These are phyloP conservation scores for Quercus lobata DNA, from an alignment of 331 rosid genomes.

Conservation along the genomic window DNA sequence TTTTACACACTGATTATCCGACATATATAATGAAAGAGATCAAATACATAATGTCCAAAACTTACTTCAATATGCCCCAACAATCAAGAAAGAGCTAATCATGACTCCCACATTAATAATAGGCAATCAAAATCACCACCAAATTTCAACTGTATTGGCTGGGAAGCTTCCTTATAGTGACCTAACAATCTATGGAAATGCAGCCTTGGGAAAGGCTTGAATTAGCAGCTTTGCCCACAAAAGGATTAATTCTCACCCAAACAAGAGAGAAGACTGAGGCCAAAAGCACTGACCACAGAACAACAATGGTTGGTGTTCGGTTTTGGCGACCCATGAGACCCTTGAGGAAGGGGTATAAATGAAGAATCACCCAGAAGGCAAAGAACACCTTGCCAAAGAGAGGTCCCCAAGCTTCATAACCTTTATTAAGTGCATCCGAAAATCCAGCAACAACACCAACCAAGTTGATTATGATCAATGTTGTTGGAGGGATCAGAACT, in stretches of 20 bases:
- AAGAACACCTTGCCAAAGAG: constrained; percentile 93
- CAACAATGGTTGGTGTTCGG: constrained; percentile 91
- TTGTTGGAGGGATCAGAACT: constrained; percentile 86
- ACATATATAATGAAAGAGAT: neutral
- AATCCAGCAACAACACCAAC: constrained; percentile 97
- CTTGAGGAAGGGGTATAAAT: constrained; percentile 95
- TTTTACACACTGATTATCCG: constrained; percentile 15
- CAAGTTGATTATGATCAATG: constrained; percentile 69
- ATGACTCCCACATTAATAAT: neutral
- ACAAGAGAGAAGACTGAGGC: constrained; percentile 94
- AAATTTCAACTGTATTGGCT: constrained; percentile 4
- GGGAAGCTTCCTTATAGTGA: constrained; percentile 11
- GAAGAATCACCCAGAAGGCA: constrained; percentile 90
- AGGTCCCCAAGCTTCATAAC: constrained; percentile 97
- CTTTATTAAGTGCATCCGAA: constrained; percentile 89
- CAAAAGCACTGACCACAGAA: constrained; percentile 88
- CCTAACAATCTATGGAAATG: constrained; percentile 79
- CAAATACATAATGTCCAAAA: constrained; percentile 9
- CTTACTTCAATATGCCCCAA: constrained; percentile 19
- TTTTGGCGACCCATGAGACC: constrained; percentile 99
- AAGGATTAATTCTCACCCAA: constrained; percentile 92
- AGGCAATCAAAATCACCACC: constrained; percentile 8
- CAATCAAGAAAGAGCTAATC: constrained; percentile 9
- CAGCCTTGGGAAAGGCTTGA: constrained; percentile 54
- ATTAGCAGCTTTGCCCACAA: constrained; percentile 61